Base-by-base conservation (phyloP, 768 basidiomycete genomes). In the Suillus variegatus region DNA sequence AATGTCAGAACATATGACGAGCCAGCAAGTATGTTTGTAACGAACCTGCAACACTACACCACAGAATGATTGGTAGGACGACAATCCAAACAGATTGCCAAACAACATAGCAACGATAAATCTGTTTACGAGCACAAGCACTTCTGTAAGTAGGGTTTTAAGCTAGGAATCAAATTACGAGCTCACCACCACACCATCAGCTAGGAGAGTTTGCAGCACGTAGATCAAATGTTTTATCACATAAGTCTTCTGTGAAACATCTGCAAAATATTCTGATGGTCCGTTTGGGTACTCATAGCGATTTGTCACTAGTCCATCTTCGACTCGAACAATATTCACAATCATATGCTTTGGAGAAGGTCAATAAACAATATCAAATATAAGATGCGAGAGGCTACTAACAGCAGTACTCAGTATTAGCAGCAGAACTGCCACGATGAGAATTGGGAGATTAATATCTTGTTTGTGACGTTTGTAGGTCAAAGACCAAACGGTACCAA, bases 401-500 rank as follows among this genome's bases (percentile, higher is more conserved):
- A 73, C 72, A 14, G 69, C 66, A 1, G 71, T 74, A 57, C 72
- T 74, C 10, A 71, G 61, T 32, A 70, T 47, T 13, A 74, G 66
- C 16, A 74, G 69, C 12, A 71, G 32, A 16, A 61, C 62, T 1
- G 74, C 67, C 13, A 70, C 60, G 10, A 63, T 32, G 5, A 70
- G 9, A 67, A 72, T 72, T 20, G 61, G 49, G 9, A n/a, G 36
- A 57, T 72, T 67, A 6, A 72, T 52, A 22, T 65, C 36, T 8
- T 43, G 28, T 9, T 60, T 64, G 9, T 58, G 40, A 8, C 56
- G 68, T 32, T 61, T 62, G 28, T 54, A 57, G 14, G 64, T 41
- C 18, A 77, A 43, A 3, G 64, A 69, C 68, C 73, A 75, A 18
- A 79, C 32, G 1, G 76, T 75, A 5, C 68, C 70, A 2, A 71